Evolutionary conservation across 495 filamentous ascomycete species (phyloP), one percentile per base, ranked within the genome.

Genomic region (Chaetomidium leptoderma): DNA sequence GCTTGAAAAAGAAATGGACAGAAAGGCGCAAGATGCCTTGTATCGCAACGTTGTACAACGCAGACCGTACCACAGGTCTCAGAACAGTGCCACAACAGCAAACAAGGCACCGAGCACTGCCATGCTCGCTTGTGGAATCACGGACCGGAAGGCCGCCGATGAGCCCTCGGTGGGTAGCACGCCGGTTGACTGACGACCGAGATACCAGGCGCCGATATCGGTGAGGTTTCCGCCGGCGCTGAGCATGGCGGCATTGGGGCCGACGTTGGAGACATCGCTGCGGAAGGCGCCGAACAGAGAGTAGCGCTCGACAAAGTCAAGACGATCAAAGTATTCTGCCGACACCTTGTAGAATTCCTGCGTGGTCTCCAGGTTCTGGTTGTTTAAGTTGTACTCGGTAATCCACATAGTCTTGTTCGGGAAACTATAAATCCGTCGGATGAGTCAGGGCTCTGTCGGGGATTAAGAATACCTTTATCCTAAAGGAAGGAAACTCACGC

Each of bases 231-330:
- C 87, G 10, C 78, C 70, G 24, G 76, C 70, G 56, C 77, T 82
- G 53, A 90, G 68, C 80, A 90, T 85, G 17, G 84, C 82, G 7
- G 70, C 80, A 52, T 87, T 87, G 8, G 84, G 77, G 0, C 87
- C 87, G 5, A 91, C 81, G 56, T 90, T 90, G 53, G 79, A 82
- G 37, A 79, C 81, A 32, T 76, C 70, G 32, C 78, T 80, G 26
- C 87, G 79, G 70, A 91, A 91, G 39, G 84, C 74, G 54, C 88
- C 88, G 62, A 91, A 92, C 61, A 85, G 84, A 13, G 83, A 84
- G 66, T 91, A 91, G 27, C 79, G 79, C 36, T 75, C 78, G 14
- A 89, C 76, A 47, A 71, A 82, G 51, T 76, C 74, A 45, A 86
- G 64, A 2, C 80, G 76, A 63, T 90, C 87, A 40, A 90, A 76